Evolutionary conservation across 2,329 filamentous ascomycete genomes (phyloP).

Genomic region (Chalara sp.): DNA sequence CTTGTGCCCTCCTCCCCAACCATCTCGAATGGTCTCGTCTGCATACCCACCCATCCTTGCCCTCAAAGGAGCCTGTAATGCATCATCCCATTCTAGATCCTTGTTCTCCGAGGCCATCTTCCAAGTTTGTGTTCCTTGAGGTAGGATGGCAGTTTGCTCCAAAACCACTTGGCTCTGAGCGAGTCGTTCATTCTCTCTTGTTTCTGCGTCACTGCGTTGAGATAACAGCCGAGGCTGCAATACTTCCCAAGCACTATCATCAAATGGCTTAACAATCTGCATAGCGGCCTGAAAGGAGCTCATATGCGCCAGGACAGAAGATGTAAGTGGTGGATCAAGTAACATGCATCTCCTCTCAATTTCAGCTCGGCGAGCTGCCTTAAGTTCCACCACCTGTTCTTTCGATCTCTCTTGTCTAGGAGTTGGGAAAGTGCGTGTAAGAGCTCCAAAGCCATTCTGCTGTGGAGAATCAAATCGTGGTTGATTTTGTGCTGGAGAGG

Average conservation of each 20-base stretch:
- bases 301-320: slow-evolving; percentile 60
- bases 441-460: slow-evolving; percentile 20
- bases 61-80: slow-evolving; percentile 57
- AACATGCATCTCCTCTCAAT: slow-evolving; percentile 64
- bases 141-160: slow-evolving; percentile 25
- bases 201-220: slow-evolving; percentile 60
- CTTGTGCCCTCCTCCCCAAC: slow-evolving; percentile 57
- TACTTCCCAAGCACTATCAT: slow-evolving; percentile 62
- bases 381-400: slow-evolving; percentile 57
- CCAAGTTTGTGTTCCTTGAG: slow-evolving; percentile 19
- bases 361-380: slow-evolving; percentile 56
- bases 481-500: slow-evolving; percentile 13
- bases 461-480: slow-evolving; percentile 25
- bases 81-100: slow-evolving; percentile 65
- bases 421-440: slow-evolving; percentile 15
- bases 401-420: slow-evolving; percentile 45
- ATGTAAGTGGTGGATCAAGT: slow-evolving; percentile 57
- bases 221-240: slow-evolving; percentile 60
- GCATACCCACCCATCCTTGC: slow-evolving; percentile 59
- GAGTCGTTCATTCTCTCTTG: slow-evolving; percentile 38
- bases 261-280: slow-evolving; percentile 61
- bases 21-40: slow-evolving; percentile 60
- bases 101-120: slow-evolving; percentile 40
- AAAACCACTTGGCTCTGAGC: slow-evolving; percentile 29
- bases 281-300: slow-evolving; percentile 69